Conservation (phyloP, 768 basidiomycete species). For the Cantharellus anzutake region DNA sequence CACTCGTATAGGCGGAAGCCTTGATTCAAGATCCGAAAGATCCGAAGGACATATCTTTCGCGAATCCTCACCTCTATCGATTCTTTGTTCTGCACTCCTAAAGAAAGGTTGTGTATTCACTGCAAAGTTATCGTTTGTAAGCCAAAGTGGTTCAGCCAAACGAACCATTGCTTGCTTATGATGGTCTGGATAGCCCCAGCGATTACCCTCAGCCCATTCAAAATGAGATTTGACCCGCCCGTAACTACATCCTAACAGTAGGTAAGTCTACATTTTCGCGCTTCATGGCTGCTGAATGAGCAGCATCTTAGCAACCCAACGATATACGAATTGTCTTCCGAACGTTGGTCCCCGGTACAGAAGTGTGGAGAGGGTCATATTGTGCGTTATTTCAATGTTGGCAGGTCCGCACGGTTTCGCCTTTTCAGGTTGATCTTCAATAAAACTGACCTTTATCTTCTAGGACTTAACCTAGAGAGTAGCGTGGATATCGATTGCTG, state of each 20-base stretch:
- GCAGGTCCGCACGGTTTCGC: conserved; percentile 37
- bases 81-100: no score
- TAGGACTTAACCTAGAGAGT: conserved; percentile 89
- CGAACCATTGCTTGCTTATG: not conserved
- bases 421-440: no score
- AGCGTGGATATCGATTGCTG: no score
- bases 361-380: conserved; percentile 91
- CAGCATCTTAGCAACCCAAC: conserved; percentile 70
- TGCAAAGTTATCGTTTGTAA: conserved; percentile 58
- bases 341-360: conserved; percentile 98
- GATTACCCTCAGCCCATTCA: conserved; percentile 98
- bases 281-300: no score
- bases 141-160: conserved; percentile 42
- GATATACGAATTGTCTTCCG: conserved; percentile 87
- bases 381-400: conserved; percentile 97
- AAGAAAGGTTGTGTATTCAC: conserved; percentile 78
- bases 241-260: conserved; percentile 95
- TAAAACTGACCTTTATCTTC: no score
- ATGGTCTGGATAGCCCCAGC: conserved; percentile 42
- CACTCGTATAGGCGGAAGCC: conserved; percentile 73
- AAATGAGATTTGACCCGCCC: conserved; percentile 97
- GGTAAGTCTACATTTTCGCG: conserved; percentile 23
- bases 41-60: conserved; percentile 88
- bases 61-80: no score
- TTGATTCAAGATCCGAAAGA: conserved; percentile 85